Percentiles rank a stretch among this genome's conserved stretches.
Evolutionary conservation across 1,139 yeast species (phyloP).

Genomic region (Blastobotrys arbuscula): DNA sequence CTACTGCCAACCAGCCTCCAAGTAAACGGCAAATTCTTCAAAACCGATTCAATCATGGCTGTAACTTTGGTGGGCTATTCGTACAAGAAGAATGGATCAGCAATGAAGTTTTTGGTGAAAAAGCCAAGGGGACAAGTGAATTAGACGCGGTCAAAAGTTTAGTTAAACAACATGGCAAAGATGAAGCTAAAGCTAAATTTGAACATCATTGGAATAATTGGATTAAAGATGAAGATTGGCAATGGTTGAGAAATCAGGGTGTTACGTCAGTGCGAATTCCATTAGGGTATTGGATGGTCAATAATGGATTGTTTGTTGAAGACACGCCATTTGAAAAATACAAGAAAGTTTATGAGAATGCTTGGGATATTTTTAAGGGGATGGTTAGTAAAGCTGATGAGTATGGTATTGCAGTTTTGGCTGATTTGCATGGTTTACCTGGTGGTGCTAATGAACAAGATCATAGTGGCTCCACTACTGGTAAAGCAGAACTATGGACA

Average conservation of each 20-base stretch:
- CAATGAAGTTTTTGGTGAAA: constrained; percentile 44
- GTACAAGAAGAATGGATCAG: constrained; percentile 61
- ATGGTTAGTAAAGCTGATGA: constrained; percentile 51
- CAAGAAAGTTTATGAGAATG: constrained; percentile 53
- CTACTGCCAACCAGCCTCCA: constrained; percentile 36
- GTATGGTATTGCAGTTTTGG: constrained; percentile 61
- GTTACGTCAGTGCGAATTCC: constrained; percentile 82
- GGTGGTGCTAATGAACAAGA: constrained; percentile 85
- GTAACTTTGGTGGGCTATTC: constrained; percentile 80
- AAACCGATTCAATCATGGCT: constrained; percentile 71
- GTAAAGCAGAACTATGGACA: constrained; percentile 60
- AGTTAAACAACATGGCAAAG: constrained; percentile 46
- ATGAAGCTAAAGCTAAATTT: constrained; percentile 49
- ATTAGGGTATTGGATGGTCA: constrained; percentile 83
- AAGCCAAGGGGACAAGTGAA: constrained; percentile 54
- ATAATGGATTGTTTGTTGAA: constrained; percentile 51
- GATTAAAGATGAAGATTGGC: constrained; percentile 69
- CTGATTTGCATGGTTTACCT: constrained; percentile 87
- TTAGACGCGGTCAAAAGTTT: constrained; percentile 59
- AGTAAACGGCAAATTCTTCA: constrained; percentile 52
- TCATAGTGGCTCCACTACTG: constrained; percentile 69
- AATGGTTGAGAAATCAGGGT: constrained; percentile 58
- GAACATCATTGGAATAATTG: constrained; percentile 69
- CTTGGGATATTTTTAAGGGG: constrained; percentile 59
- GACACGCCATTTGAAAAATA: constrained; percentile 58